These are phyloP conservation scores for Suillus decipiens DNA, from an alignment of 768 basidiomycete species.

Conservation along the genomic window DNA sequence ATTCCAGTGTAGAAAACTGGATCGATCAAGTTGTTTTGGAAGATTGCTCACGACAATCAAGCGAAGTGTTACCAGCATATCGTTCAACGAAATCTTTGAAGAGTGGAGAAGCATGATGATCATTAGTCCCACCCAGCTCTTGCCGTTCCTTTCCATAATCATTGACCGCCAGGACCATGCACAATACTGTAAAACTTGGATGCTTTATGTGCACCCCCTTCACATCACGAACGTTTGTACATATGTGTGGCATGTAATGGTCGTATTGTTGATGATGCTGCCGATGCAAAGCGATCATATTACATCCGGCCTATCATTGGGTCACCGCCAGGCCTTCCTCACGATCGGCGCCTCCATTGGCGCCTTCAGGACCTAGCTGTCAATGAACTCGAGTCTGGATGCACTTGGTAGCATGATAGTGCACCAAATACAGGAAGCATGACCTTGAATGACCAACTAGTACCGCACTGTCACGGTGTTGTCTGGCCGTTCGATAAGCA, in stretches of 20 bases:
- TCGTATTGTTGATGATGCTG: background rate
- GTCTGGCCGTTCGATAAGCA: background rate
- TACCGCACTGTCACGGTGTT: background rate
- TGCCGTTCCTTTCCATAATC: background rate
- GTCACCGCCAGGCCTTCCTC: background rate
- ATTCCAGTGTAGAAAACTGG: conserved; percentile 6
- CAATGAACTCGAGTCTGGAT: background rate
- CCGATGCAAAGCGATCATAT: background rate
- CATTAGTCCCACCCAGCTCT: background rate
- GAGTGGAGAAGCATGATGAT: background rate
- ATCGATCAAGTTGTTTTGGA: conserved; percentile 4
- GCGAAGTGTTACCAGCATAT: conserved; percentile 8
- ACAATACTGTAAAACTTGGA: background rate
- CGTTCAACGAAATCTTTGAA: conserved; percentile 9
- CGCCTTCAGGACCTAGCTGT: background rate
- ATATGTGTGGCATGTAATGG: background rate
- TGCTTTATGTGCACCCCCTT: background rate
- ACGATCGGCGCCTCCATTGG: background rate
- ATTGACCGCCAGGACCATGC: background rate
- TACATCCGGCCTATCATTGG: background rate
- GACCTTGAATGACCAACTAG: background rate
- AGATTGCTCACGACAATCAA: background rate
- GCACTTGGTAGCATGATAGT: background rate
- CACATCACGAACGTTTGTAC: background rate
- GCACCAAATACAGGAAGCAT: background rate